phyloP scores from a whole-genome alignment of 2,329 filamentous ascomycete species.

The Diplodia mutila region DNA sequence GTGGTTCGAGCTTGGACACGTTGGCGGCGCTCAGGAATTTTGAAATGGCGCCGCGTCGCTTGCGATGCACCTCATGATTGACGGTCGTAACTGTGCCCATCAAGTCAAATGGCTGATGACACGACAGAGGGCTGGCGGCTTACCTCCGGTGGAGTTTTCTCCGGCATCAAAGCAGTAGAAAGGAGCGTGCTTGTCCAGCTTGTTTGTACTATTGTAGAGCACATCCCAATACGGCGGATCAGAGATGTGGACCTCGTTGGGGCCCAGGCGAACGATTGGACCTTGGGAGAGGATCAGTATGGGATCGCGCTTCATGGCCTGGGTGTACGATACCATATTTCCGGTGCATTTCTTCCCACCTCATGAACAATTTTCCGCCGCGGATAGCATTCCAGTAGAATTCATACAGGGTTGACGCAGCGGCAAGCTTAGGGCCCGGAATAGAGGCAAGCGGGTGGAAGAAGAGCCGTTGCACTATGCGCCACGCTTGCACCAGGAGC shows the following conservation, averaged over 20 bases:
- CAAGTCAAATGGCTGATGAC: neutral
- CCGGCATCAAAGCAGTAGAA: slow-evolving; percentile 7
- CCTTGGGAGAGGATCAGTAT: slow-evolving; percentile 28
- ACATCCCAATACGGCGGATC: slow-evolving; percentile 34
- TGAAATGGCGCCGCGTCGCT: slow-evolving; percentile 25
- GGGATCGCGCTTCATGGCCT: too few relatives aligned
- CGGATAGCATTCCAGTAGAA: slow-evolving; percentile 34
- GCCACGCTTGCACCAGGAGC: neutral
- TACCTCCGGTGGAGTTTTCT: neutral
- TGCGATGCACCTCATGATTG: slow-evolving; percentile 30
- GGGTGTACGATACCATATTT: slow-evolving; percentile 29
- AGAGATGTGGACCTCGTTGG: slow-evolving; percentile 36
- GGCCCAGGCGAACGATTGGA: slow-evolving; percentile 40
- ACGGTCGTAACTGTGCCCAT: slow-evolving; percentile 1
- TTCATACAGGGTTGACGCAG: slow-evolving; percentile 31
- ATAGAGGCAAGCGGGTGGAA: slow-evolving; percentile 30
- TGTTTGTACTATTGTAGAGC: slow-evolving; percentile 10
- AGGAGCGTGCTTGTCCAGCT: slow-evolving; percentile 24
- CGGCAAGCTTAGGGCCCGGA: slow-evolving; percentile 30
- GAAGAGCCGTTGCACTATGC: slow-evolving; percentile 4
- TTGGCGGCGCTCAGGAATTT: slow-evolving; percentile 27
- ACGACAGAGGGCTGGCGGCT: too few relatives aligned
- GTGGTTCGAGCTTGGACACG: slow-evolving; percentile 24
- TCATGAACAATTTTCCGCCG: slow-evolving; percentile 28
- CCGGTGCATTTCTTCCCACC: slow-evolving; percentile 34